phyloP scores from a whole-genome alignment of 2,329 filamentous ascomycete species.

The Colletotrichum camelliae region DNA sequence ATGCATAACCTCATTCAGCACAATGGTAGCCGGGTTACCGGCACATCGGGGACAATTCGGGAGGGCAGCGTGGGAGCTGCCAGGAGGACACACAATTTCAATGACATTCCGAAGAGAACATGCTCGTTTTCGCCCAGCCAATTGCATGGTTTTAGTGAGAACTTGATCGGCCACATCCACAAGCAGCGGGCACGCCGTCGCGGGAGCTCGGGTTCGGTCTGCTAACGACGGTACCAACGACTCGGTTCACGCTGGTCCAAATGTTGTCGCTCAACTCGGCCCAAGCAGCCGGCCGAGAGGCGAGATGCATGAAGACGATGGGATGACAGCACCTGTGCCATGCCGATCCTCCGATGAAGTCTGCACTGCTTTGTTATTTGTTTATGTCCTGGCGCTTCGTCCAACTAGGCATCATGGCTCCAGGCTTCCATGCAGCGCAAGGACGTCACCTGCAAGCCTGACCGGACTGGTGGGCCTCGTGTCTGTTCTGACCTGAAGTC shows the following conservation, averaged over 20 bases:
- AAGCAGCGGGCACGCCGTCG: neutral
- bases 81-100: neutral
- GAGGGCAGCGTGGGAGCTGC: neutral
- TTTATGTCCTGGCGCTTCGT: neutral
- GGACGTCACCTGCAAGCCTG: neutral
- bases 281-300: neutral
- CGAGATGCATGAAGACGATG: neutral
- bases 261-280: neutral
- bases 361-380: neutral
- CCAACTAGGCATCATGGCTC: neutral
- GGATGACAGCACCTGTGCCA: neutral
- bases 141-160: neutral
- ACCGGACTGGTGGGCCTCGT: conserved; percentile 1
- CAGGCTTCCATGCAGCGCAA: neutral
- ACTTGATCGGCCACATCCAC: neutral
- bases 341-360: neutral
- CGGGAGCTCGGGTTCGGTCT: neutral
- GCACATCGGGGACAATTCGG: neutral
- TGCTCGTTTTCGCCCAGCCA: neutral
- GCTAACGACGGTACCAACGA: neutral
- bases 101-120: neutral
- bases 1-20: neutral
- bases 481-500: conserved; percentile 7
- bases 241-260: neutral
- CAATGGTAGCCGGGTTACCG: neutral